Percentiles rank a stretch among this genome's conserved stretches.
Evolutionary conservation across 257 asterid genomes (phyloP).

Genomic region (Plantago major): DNA sequence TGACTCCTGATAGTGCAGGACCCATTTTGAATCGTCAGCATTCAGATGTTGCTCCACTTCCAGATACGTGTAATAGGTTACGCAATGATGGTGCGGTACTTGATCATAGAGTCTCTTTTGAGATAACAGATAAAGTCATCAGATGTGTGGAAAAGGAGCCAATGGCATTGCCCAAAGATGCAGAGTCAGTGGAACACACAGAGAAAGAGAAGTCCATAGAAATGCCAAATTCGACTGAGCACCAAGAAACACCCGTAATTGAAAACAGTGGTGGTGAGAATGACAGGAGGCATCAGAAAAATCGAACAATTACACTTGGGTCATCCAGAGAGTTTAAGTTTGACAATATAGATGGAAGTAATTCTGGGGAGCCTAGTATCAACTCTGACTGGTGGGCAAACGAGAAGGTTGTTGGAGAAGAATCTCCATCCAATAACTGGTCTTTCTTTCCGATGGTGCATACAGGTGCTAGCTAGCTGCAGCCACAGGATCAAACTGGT

Average conservation of each 20-base stretch:
- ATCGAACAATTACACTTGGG: conserved; percentile 66
- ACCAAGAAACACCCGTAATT: conserved; percentile 32
- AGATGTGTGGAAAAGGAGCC: conserved; percentile 64
- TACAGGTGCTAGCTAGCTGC: conserved; percentile 33
- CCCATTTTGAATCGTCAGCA: conserved; percentile 41
- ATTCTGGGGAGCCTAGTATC: conserved; percentile 33
- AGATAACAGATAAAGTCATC: conserved; percentile 57
- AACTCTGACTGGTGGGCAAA: conserved; percentile 76
- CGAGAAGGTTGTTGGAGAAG: conserved; percentile 34
- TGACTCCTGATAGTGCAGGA: conserved; percentile 60
- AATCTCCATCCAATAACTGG: conserved; percentile 30
- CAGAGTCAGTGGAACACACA: conserved; percentile 17
- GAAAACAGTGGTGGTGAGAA: conserved; percentile 32
- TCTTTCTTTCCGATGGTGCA: conserved; percentile 47
- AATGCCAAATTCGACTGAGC: conserved; percentile 22
- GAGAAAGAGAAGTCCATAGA: conserved; percentile 28
- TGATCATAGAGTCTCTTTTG: conserved; percentile 74
- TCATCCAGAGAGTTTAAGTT: conserved; percentile 80
- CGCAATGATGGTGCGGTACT: conserved; percentile 31
- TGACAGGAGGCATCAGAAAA: conserved; percentile 36
- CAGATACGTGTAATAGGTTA: conserved; percentile 28
- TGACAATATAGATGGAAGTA: conserved; percentile 51
- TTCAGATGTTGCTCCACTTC: conserved; percentile 39
- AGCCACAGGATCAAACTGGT: not conserved
- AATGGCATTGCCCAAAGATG: conserved; percentile 25